Percentiles rank a stretch among this genome's conserved stretches.
Conservation (phyloP, 2,329 filamentous ascomycete genomes). For the Cladobotryum protrusum region DNA sequence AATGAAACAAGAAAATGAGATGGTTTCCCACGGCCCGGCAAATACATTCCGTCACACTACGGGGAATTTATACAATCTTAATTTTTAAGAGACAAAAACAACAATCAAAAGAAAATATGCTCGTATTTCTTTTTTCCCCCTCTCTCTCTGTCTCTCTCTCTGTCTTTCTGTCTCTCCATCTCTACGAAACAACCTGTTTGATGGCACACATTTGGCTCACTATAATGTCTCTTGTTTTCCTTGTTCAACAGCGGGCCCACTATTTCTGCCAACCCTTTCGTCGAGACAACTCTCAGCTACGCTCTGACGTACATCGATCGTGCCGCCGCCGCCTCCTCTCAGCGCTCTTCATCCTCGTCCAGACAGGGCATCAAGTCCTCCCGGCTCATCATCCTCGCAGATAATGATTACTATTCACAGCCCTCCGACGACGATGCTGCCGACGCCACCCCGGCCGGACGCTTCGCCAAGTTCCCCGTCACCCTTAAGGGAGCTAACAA, state of each 20-base stretch:
- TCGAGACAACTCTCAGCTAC: slow-evolving; percentile 86
- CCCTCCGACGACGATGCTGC: slow-evolving; percentile 24
- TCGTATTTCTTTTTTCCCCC: neutral
- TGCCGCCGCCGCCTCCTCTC: slow-evolving; percentile 29
- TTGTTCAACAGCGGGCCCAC: slow-evolving; percentile 34
- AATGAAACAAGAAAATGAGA: no score
- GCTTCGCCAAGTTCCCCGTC: slow-evolving; percentile 74
- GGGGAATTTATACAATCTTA: no score
- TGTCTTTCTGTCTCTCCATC: neutral
- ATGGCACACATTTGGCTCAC: neutral
- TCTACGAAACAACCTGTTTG: neutral
- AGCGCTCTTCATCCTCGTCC: slow-evolving; percentile 24
- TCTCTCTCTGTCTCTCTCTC: neutral
- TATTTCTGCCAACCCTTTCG: slow-evolving; percentile 66
- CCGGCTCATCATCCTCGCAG: slow-evolving; percentile 80
- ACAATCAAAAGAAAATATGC: no score
- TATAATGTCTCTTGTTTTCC: neutral
- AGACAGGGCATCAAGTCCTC: slow-evolving; percentile 51
- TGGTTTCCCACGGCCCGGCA: no score
- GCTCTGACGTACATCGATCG: slow-evolving; percentile 71
- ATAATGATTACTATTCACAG: slow-evolving; percentile 93
- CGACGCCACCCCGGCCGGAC: slow-evolving; percentile 25
- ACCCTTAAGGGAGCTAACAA: slow-evolving; percentile 78
- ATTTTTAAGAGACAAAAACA: no score
- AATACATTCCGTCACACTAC: no score